A percentile compares a stretch with the other conserved stretches of the same genome.
These are phyloP conservation scores for Obelidium mucronatum DNA, from an alignment of 192 early-diverging fungal species.

Conservation along the genomic window DNA sequence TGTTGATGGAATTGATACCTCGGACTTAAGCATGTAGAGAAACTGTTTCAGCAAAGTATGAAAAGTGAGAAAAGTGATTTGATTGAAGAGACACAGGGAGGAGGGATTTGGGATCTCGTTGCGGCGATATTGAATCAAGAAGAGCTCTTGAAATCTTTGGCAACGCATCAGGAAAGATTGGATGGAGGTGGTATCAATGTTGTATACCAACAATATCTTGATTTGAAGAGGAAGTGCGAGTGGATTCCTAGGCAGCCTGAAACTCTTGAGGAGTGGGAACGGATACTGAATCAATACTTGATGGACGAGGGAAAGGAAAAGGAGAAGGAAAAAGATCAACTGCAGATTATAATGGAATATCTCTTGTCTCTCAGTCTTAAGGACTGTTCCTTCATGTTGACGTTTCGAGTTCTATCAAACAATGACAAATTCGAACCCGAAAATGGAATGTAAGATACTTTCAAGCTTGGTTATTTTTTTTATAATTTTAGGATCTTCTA, in stretches of 20 bases:
- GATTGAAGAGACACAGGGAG: too few relatives aligned
- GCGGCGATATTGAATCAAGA: neutral
- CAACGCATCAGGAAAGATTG: constrained; percentile 1
- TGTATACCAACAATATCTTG: neutral
- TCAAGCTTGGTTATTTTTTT: too few relatives aligned
- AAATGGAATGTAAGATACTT: too few relatives aligned
- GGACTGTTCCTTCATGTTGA: constrained; percentile 13
- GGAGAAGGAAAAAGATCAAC: neutral
- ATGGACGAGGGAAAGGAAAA: neutral
- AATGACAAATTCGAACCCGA: too few relatives aligned
- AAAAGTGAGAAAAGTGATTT: too few relatives aligned
- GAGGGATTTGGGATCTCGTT: constrained; percentile 14
- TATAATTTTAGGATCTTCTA: too few relatives aligned
- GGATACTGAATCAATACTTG: neutral
- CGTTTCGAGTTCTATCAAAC: constrained; percentile 8
- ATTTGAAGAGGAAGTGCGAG: neutral
- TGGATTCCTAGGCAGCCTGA: neutral
- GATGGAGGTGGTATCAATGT: constrained; percentile 4
- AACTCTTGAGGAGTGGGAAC: constrained; percentile 8
- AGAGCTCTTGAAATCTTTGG: neutral
- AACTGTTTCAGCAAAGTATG: too few relatives aligned
- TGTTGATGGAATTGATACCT: too few relatives aligned
- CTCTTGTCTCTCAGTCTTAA: constrained; percentile 11
- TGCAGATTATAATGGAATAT: neutral
- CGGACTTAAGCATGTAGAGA: too few relatives aligned